Evolutionary conservation across 2,329 filamentous ascomycete genomes (phyloP), one percentile per base, ranked within the genome.

Genomic region (Fusarium compactum): DNA sequence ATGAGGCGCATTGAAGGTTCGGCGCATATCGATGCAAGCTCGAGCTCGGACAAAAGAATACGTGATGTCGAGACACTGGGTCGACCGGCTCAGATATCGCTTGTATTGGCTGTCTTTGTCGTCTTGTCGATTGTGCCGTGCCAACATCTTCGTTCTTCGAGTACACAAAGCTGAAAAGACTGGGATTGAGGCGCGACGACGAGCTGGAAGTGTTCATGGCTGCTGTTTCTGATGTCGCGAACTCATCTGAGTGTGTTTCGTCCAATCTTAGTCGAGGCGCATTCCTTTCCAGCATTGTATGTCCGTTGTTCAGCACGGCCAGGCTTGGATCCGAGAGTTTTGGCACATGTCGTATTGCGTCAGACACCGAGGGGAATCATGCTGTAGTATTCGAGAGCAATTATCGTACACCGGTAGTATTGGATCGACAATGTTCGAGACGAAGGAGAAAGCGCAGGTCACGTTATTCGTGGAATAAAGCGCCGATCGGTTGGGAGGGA

Each of bases 401-500:
- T n/a, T 0, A n/a, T n/a, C 10, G 18, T 12, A 11, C 18, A 7
- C 2, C 18, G 10, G 18, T 4, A 12, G 34, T 38, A 2, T 38
- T 12, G 0, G 2, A 3, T n/a, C 10, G 34, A 38, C 3, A 6
- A 7, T 6, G 15, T 4, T 34, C 16, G 11, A n/a, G 11, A 25
- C 30, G 22, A n/a, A 3, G 11, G 11, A 5, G 11, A 25, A 8
- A 11, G 3, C 10, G 16, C 30, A n/a, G 20, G 20, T 11, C 16
- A 6, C 18, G 16, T 38, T 16, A 3, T 34, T 34, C 32, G 16
- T 34, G 32, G 9, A 6, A 18, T 11, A 11, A 10, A 18, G 16
- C 32, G 8, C 32, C 5, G 32, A 38, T 4, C 5, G 32, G 16
- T 38, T 38, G 16, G 5, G 2, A 34, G 32, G 32, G 32, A 34